These are phyloP conservation scores for Agaricales sp. DNA, from an alignment of 1,284 basidiomycete genomes.

Conservation along the genomic window DNA sequence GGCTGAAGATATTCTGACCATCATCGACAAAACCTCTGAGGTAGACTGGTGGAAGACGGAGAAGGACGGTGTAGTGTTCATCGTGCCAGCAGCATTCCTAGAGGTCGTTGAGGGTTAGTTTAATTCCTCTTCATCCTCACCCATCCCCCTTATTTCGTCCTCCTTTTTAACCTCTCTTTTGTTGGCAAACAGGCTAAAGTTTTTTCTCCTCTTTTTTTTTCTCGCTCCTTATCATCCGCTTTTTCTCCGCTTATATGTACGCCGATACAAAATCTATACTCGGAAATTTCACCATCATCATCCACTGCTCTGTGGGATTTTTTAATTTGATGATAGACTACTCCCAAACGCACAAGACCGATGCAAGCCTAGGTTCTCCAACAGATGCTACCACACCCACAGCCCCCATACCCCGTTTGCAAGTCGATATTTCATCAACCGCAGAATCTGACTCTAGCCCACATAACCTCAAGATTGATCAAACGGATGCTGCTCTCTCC, in stretches of 20 bases:
- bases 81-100: conserved; percentile 85
- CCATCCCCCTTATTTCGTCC: conserved; percentile 37
- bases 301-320: conserved; percentile 13
- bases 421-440: too few relatives aligned
- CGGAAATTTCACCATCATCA: conserved; percentile 22
- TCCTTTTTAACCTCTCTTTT: conserved; percentile 44
- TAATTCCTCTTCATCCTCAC: conserved; percentile 17
- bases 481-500: neutral
- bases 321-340: too few relatives aligned
- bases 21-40: conserved; percentile 69
- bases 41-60: conserved; percentile 93
- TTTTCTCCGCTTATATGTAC: conserved; percentile 10
- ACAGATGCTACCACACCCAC: too few relatives aligned
- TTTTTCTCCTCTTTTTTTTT: conserved; percentile 40
- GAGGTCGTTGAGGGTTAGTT: conserved; percentile 83
- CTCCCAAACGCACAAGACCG: neutral
- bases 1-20: conserved; percentile 67
- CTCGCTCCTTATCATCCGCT: conserved; percentile 8
- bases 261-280: conserved; percentile 20
- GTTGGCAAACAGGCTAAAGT: conserved; percentile 63
- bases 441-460: neutral
- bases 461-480: neutral
- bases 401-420: too few relatives aligned
- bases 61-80: conserved; percentile 70
- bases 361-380: too few relatives aligned